Conservation (phyloP, 768 basidiomycete species). For the Austroboletus eburneus region DNA sequence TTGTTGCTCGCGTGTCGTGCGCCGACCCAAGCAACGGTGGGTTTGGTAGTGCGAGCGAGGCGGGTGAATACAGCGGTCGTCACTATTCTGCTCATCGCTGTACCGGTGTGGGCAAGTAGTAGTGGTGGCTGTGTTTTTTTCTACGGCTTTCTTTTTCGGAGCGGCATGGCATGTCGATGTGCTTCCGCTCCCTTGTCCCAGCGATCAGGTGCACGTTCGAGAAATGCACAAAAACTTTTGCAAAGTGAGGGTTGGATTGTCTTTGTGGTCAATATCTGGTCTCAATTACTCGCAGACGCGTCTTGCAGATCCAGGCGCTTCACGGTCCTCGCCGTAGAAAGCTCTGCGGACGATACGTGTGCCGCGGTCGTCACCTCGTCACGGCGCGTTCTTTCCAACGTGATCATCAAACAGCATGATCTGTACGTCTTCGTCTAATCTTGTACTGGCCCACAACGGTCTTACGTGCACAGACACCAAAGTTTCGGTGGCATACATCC, state of each 20-base stretch:
- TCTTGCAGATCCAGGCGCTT: constrained; percentile 31
- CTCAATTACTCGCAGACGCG: background rate
- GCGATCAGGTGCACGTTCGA: background rate
- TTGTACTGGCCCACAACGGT: too few species aligned
- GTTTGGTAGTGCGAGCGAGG: background rate
- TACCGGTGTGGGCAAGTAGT: too few species aligned
- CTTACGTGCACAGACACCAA: constrained; percentile 24
- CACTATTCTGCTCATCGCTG: constrained; percentile 12
- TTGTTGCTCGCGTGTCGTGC: constrained; percentile 14
- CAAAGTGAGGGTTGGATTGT: background rate
- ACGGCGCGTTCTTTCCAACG: constrained; percentile 71
- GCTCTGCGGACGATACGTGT: constrained; percentile 93
- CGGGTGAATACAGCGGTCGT: background rate
- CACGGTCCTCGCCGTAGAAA: constrained; percentile 75
- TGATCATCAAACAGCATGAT: constrained; percentile 79
- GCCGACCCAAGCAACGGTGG: background rate
- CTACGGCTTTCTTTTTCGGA: too few species aligned
- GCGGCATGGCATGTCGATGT: too few species aligned
- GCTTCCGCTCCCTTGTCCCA: background rate
- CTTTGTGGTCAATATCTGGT: background rate
- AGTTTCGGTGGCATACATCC: constrained; percentile 70
- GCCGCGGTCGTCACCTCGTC: constrained; percentile 78
- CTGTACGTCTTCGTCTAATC: constrained; percentile 36
- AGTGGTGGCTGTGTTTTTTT: background rate
- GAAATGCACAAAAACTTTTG: background rate